Base-by-base conservation (phyloP, 2,329 filamentous ascomycete species). In the Talaromyces funiculosus region DNA sequence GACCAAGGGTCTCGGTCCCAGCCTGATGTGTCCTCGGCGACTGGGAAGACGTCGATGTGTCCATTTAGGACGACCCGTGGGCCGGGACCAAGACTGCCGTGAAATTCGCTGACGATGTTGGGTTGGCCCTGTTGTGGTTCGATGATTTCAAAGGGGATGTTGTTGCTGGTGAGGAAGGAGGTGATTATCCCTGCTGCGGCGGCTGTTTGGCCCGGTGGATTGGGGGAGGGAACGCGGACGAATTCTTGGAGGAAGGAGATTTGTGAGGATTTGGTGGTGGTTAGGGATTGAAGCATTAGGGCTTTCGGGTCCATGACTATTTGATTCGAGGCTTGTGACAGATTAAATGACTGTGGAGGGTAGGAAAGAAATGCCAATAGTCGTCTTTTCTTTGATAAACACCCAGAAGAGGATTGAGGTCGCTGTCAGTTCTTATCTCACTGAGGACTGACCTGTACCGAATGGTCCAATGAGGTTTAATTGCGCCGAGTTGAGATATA, bases 11-110 rank as follows among this genome's bases (percentile, higher is more conserved):
- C 67, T 18, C 68, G 61, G 18, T 60, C 60, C 75, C 75, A 78
- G 16, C 29, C 1, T 10, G 31, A 33, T 7, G 67, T 62, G 0
- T 67, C 64, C 22, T 71, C 69, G 1, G 68, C 71, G 0, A 73
- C 73, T 0, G 76, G 76, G 53, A 78, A 78, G 3, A 74, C 72
- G 53, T 78, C 77, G 12, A 78, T 75, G 60, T 78, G 77, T 3
- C 76, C 75, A 58, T 79, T 78, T 40, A 79, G 64, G 2, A 76
- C 67, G 12, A 79, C 65, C 4, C 72, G 69, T 0, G 68, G 71
- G 18, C 42, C 56, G 20, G 22, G 42, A 14, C 38, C 35, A 6
- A 12, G 31, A 6, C 16, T 22, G 29, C 56, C 56, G 4, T 38
- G 29, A n/a, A 51, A 58, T 12, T 40, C 33, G 20, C 56, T 51